Conservation (phyloP, 2,329 filamentous ascomycete genomes). For the Monosporascus ibericus region DNA sequence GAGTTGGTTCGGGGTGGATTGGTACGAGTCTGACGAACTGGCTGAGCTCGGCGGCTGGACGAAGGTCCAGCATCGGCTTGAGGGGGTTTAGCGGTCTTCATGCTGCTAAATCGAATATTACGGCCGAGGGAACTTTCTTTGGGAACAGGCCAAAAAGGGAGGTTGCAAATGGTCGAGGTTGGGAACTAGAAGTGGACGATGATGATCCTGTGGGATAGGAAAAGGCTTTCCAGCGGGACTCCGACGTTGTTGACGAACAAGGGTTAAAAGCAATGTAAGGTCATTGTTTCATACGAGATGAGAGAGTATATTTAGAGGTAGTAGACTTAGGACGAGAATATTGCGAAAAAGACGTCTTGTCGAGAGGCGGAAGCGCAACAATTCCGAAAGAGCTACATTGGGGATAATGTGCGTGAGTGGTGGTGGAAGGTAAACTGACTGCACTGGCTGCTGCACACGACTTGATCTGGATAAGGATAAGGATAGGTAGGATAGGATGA, state of each 20-base stretch:
- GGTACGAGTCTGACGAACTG: conserved; percentile 58
- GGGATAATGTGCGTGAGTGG: background rate
- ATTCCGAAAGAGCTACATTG: background rate
- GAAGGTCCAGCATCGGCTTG: conserved; percentile 29
- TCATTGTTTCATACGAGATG: background rate
- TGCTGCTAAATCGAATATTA: conserved; percentile 21
- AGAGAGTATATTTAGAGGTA: background rate
- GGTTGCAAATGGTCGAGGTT: background rate
- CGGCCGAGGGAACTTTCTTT: background rate
- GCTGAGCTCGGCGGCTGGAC: conserved; percentile 55
- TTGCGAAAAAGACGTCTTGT: background rate
- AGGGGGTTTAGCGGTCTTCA: conserved; percentile 51
- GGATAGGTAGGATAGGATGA: too few species aligned
- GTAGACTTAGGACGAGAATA: background rate
- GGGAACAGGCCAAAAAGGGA: background rate
- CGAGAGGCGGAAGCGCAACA: background rate
- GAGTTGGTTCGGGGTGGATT: conserved; percentile 55
- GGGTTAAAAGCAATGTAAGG: background rate
- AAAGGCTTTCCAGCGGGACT: background rate
- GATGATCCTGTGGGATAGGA: background rate
- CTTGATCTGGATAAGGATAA: too few species aligned
- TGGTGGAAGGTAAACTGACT: too few species aligned
- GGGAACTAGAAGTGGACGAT: background rate
- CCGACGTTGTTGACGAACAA: background rate
- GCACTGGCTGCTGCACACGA: too few species aligned